Evolutionary conservation across 2,329 filamentous ascomycete genomes (phyloP).

Genomic region (Scytalidium sp.): DNA sequence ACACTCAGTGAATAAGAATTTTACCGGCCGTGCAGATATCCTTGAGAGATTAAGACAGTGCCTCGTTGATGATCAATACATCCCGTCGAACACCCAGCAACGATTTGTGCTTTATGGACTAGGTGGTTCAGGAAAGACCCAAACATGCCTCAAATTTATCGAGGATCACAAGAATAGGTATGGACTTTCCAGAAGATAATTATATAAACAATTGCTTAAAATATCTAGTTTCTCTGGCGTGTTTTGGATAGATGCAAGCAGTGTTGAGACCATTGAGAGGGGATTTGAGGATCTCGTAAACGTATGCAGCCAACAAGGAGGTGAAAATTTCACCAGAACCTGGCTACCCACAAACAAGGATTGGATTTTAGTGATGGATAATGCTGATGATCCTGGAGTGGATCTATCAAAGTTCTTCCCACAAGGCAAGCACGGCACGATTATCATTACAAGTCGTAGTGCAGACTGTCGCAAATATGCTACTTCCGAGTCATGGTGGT

Average conservation of each 20-base stretch:
- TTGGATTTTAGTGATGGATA: slow-evolving; percentile 39
- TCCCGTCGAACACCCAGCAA: slow-evolving; percentile 4
- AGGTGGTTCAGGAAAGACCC: slow-evolving; percentile 29
- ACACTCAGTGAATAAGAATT: slow-evolving; percentile 7
- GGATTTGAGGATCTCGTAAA: slow-evolving; percentile 8
- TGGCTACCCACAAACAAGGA: slow-evolving; percentile 20
- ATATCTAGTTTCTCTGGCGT: slow-evolving; percentile 15
- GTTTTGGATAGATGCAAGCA: slow-evolving; percentile 17
- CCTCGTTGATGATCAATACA: slow-evolving; percentile 1
- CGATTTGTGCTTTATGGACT: slow-evolving; percentile 21
- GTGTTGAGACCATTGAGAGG: slow-evolving; percentile 5
- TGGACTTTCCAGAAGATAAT: neutral
- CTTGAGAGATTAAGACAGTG: slow-evolving; percentile 1
- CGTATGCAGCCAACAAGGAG: slow-evolving; percentile 1
- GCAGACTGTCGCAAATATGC: slow-evolving; percentile 8
- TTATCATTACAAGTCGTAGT: slow-evolving; percentile 37
- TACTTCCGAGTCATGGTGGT: slow-evolving; percentile 6
- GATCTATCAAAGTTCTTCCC: slow-evolving; percentile 25
- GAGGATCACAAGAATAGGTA: slow-evolving; percentile 6
- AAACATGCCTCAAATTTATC: slow-evolving; percentile 18
- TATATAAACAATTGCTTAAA: neutral
- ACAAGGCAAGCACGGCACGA: slow-evolving; percentile 23
- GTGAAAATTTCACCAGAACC: slow-evolving; percentile 8
- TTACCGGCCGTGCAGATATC: slow-evolving; percentile 15
- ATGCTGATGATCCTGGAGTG: slow-evolving; percentile 33